These are phyloP conservation scores for Apiospora sp. DNA, from an alignment of 2,329 filamentous ascomycete species.

Conservation along the genomic window DNA sequence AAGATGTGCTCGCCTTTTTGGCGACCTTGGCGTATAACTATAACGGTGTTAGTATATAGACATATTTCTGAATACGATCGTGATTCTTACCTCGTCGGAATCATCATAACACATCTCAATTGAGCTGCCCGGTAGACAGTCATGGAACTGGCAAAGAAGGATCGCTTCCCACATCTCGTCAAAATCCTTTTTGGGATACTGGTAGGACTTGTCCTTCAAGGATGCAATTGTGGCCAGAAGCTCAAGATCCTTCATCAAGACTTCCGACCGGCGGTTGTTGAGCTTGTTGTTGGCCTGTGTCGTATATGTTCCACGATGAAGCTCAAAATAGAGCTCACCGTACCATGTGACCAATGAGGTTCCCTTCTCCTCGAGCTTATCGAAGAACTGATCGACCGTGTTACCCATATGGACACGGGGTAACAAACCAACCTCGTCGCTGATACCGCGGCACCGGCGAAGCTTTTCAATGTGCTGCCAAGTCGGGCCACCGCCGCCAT, in stretches of 20 bases:
- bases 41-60: conserved; percentile 35
- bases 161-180: conserved; percentile 96
- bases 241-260: conserved; percentile 86
- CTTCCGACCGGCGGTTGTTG: conserved; percentile 88
- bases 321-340: conserved; percentile 96
- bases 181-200: conserved; percentile 92
- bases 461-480: conserved; percentile 96
- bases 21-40: conserved; percentile 85
- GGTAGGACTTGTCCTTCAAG: conserved; percentile 75
- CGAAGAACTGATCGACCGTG: conserved; percentile 95
- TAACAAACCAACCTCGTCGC: conserved; percentile 83
- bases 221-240: conserved; percentile 87
- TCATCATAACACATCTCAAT: conserved; percentile 99
- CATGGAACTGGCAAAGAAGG: conserved; percentile 95
- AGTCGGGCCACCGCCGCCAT: conserved; percentile 94
- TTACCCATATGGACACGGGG: conserved; percentile 89
- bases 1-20: conserved; percentile 74
- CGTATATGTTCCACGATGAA: conserved; percentile 96
- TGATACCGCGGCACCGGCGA: conserved; percentile 87
- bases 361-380: conserved; percentile 80
- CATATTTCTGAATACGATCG: background rate
- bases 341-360: conserved; percentile 92
- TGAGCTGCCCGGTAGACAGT: conserved; percentile 91
- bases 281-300: conserved; percentile 97
- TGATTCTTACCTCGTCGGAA: conserved; percentile 72